Evolutionary conservation across 2,329 filamentous ascomycete species (phyloP).

Genomic region (Colletotrichum magnum): DNA sequence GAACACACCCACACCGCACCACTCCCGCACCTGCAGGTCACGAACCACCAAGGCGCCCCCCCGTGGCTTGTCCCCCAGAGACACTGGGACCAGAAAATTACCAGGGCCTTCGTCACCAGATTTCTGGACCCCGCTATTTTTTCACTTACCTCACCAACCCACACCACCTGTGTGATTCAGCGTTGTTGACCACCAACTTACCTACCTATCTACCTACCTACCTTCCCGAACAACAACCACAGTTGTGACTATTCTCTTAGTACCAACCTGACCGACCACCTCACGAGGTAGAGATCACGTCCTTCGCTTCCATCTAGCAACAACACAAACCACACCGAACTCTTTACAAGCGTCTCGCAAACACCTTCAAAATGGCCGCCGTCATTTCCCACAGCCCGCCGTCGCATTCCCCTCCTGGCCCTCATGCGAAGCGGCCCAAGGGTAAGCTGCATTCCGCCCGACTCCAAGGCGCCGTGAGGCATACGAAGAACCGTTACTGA

Average conservation of each 20-base stretch:
- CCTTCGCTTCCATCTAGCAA: slow-evolving; percentile 12
- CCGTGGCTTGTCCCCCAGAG: slow-evolving; percentile 6
- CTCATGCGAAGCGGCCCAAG: slow-evolving; percentile 60
- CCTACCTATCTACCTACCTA: neutral
- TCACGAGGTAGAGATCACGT: slow-evolving; percentile 37
- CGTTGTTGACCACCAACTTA: neutral
- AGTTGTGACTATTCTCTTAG: slow-evolving; percentile 11
- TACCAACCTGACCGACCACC: slow-evolving; percentile 14
- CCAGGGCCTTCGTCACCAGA: slow-evolving; percentile 36
- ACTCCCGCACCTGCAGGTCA: slow-evolving; percentile 34
- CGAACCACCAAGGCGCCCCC: slow-evolving; percentile 33
- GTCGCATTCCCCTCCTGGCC: slow-evolving; percentile 58
- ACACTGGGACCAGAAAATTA: slow-evolving; percentile 18
- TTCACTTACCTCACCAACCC: neutral
- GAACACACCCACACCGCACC: slow-evolving; percentile 32
- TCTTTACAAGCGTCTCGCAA: slow-evolving; percentile 3
- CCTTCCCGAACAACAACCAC: slow-evolving; percentile 5
- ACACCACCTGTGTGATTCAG: neutral
- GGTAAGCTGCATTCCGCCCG: slow-evolving; percentile 50
- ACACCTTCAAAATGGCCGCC: slow-evolving; percentile 56
- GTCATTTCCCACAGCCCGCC: slow-evolving; percentile 54
- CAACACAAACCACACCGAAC: slow-evolving; percentile 2
- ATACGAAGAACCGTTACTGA: neutral
- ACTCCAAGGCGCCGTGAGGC: neutral
- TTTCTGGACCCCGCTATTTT: slow-evolving; percentile 38